These are phyloP conservation scores for Fusarium drepaniforme DNA, from an alignment of 2,329 filamentous ascomycete genomes.

Conservation along the genomic window DNA sequence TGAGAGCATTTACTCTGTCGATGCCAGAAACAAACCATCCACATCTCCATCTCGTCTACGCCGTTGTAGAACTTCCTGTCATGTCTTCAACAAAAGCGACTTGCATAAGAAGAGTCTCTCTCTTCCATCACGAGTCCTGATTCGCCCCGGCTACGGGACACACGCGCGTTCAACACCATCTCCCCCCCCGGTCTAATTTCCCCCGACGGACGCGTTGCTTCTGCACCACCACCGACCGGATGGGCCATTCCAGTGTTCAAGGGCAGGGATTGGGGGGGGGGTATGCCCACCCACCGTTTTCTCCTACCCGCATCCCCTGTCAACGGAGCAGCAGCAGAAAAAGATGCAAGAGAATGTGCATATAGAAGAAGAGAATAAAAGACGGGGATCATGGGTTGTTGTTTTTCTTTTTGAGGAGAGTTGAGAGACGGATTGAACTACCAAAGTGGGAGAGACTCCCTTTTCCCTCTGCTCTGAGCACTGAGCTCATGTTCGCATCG, in stretches of 20 bases:
- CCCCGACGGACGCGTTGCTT: conserved; percentile 32
- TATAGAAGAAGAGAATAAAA: background rate
- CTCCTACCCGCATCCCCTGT: conserved; percentile 18
- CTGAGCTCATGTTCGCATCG: conserved; percentile 17
- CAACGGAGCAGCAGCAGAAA: background rate
- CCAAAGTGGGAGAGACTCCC: conserved; percentile 20
- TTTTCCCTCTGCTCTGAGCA: conserved; percentile 5
- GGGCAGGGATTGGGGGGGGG: conserved; percentile 1
- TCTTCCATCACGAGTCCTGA: conserved; percentile 18
- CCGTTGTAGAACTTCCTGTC: conserved; percentile 4
- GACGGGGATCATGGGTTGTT: conserved; percentile 28
- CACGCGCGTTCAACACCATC: conserved; percentile 8
- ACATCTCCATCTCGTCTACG: background rate
- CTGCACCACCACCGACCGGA: conserved; percentile 15
- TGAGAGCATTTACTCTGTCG: background rate
- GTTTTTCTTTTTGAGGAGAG: background rate
- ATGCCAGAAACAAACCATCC: background rate
- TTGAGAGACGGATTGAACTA: conserved; percentile 14
- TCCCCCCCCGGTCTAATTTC: conserved; percentile 31
- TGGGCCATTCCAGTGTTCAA: background rate
- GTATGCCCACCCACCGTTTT: conserved; percentile 28
- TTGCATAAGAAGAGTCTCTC: conserved; percentile 18
- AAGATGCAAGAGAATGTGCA: conserved; percentile 4
- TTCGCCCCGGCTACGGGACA: conserved; percentile 22
- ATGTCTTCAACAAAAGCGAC: conserved; percentile 8